Evolutionary conservation across 352 stramenopile species (phyloP), one percentile per base, ranked within the genome.

Genomic region (Globisporangium megalacanthum): DNA sequence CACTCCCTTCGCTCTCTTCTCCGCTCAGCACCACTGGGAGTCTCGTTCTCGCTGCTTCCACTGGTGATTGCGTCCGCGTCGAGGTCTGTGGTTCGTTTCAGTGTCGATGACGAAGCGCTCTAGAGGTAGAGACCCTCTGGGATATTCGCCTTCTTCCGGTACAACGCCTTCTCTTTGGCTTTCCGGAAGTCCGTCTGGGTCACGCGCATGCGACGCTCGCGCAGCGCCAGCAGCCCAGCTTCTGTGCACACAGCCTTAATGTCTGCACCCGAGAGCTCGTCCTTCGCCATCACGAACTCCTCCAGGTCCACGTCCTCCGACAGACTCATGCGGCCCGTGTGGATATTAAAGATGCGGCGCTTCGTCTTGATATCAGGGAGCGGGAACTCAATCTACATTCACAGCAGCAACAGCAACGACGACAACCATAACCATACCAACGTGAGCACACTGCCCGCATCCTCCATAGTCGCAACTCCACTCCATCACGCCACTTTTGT

Each of bases 191-290:
- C 98, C 52, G 98, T 89, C 77, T 99, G 97, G 48, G 95, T 98
- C 46, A 99, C 97, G 68, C 98, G 98, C 97, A 99, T 99, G 64
- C 98, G 88, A 49, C 97, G 90, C 75, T 99, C 97, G 60, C 98
- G 90, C 45, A 99, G 79, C 5, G 98, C 98, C 42, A 99, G 82
- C 77, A 99, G 92, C 52, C 98, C 98, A 15, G 98, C 97, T 72
- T 99, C 98, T 22, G 97, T 99, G 79, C 97, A 99, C 59, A 99
- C 93, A 45, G 98, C 97, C 71, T 96, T 99, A 73, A 99, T 99
- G 80, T 99, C 97, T 49, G 98, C 98, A 31, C 98, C 98, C 44
- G 95, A 99, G 6, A 99, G 87, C 70, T 99, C 98, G 77, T 99
- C 97, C 79, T 99, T 99, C 52, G 95, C 89, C 94, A 99, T 99